Conservation (phyloP, 495 filamentous ascomycete genomes). For the Penicillium angulare region DNA sequence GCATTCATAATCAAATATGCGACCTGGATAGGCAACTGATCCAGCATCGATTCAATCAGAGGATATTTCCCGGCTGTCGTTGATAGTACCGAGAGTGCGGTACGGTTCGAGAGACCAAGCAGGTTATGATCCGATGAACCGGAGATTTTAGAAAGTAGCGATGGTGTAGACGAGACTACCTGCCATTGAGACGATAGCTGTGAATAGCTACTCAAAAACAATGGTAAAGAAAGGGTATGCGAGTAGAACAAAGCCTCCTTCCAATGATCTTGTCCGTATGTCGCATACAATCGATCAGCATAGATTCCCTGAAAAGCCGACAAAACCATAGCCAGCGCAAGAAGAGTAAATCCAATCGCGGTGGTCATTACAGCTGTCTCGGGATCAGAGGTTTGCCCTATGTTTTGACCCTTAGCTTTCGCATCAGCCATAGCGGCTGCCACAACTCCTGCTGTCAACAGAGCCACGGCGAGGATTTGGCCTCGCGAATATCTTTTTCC, state of each 20-base stretch:
- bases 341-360: constrained; percentile 73
- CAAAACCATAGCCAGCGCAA: constrained; percentile 84
- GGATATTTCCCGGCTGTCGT: constrained; percentile 5
- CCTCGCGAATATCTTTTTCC: constrained; percentile 78
- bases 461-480: constrained; percentile 73
- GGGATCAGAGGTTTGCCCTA: constrained; percentile 15
- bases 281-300: constrained; percentile 82
- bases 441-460: constrained; percentile 84
- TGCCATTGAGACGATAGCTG: constrained; percentile 50
- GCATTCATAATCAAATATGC: constrained; percentile 76
- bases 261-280: constrained; percentile 81
- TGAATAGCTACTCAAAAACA: constrained; percentile 51
- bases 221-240: constrained; percentile 73
- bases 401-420: constrained; percentile 64
- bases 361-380: constrained; percentile 41
- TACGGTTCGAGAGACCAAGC: not conserved
- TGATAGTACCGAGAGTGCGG: constrained; percentile 7
- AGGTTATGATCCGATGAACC: not conserved
- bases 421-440: constrained; percentile 87
- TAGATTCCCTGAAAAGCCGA: constrained; percentile 95
- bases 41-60: constrained; percentile 20
- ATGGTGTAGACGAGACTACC: constrained; percentile 46
- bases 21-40: constrained; percentile 65
- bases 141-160: constrained; percentile 27
- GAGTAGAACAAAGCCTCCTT: constrained; percentile 96